phyloP scores from a whole-genome alignment of 352 stramenopile species.

The Phytophthora capsici region DNA sequence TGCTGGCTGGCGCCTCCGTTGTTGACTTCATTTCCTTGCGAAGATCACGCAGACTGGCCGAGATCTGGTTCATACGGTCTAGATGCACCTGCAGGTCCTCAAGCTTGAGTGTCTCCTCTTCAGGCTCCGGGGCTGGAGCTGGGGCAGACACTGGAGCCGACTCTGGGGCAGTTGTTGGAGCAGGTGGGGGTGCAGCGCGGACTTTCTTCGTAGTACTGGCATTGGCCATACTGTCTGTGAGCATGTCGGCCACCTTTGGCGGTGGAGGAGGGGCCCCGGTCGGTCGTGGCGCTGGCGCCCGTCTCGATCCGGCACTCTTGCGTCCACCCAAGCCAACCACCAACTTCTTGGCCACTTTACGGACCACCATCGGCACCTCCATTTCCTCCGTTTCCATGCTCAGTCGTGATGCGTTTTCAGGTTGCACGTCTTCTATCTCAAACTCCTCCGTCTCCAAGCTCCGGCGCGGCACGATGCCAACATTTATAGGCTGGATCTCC shows the following conservation, averaged over 20 bases:
- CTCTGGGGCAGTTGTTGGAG: constrained; percentile 5
- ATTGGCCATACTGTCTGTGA: constrained; percentile 42
- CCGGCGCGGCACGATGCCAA: constrained; percentile 25
- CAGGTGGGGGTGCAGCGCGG: constrained; percentile 17
- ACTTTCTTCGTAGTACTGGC: constrained; percentile 25
- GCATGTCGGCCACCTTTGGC: constrained; percentile 37
- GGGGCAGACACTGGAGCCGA: background rate
- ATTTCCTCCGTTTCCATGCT: constrained; percentile 35
- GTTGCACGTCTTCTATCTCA: constrained; percentile 20
- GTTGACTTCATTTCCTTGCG: constrained; percentile 56
- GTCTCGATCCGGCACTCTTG: constrained; percentile 34
- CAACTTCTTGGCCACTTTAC: constrained; percentile 52
- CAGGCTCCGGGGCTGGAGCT: constrained; percentile 9
- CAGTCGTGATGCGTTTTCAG: constrained; percentile 14
- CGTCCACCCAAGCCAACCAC: constrained; percentile 46
- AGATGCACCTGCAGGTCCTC: constrained; percentile 75
- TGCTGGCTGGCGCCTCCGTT: constrained; percentile 42
- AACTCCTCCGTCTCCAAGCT: constrained; percentile 20
- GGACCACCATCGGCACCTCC: constrained; percentile 54
- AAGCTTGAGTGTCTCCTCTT: constrained; percentile 58
- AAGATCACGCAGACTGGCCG: constrained; percentile 54
- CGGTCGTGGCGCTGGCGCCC: constrained; percentile 29
- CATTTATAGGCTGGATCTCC: constrained; percentile 34
- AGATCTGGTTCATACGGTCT: constrained; percentile 81
- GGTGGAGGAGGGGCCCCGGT: constrained; percentile 27